phyloP scores from a whole-genome alignment of 257 asterid species.

The Jacaranda mimosifolia region DNA sequence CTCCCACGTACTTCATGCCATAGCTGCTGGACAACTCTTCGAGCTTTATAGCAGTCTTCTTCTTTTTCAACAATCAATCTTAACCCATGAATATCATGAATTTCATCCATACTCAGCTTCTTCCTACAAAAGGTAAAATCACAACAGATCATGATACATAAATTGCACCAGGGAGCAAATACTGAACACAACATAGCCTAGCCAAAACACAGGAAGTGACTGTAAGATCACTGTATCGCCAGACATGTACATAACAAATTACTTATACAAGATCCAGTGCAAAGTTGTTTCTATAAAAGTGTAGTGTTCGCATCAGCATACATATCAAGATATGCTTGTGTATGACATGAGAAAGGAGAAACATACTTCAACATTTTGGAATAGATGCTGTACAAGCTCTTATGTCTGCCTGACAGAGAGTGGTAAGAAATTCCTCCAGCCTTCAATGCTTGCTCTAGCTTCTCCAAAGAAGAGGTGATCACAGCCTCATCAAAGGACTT shows the following conservation, averaged over 20 bases:
- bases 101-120: slow-evolving; percentile 86
- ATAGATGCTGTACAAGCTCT: slow-evolving; percentile 91
- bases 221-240: not conserved
- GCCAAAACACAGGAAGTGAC: not conserved
- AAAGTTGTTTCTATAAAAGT: not conserved
- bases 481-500: slow-evolving; percentile 72
- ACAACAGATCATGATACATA: slow-evolving; percentile 20
- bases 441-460: slow-evolving; percentile 72
- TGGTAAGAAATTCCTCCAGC: slow-evolving; percentile 63
- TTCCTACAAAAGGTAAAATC: slow-evolving; percentile 60
- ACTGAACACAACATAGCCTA: not conserved
- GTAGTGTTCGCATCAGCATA: not conserved
- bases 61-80: slow-evolving; percentile 86
- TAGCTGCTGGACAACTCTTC: slow-evolving; percentile 71
- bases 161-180: slow-evolving; percentile 12
- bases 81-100: slow-evolving; percentile 92
- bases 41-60: slow-evolving; percentile 93
- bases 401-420: slow-evolving; percentile 80
- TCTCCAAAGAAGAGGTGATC: slow-evolving; percentile 71
- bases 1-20: slow-evolving; percentile 91
- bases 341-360: not conserved
- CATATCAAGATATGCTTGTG: not conserved
- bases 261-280: not conserved
- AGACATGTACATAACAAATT: not conserved
- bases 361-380: slow-evolving; percentile 89